Evolutionary conservation across 805 yeast species (phyloP).

Genomic region (Lachancea sp.): DNA sequence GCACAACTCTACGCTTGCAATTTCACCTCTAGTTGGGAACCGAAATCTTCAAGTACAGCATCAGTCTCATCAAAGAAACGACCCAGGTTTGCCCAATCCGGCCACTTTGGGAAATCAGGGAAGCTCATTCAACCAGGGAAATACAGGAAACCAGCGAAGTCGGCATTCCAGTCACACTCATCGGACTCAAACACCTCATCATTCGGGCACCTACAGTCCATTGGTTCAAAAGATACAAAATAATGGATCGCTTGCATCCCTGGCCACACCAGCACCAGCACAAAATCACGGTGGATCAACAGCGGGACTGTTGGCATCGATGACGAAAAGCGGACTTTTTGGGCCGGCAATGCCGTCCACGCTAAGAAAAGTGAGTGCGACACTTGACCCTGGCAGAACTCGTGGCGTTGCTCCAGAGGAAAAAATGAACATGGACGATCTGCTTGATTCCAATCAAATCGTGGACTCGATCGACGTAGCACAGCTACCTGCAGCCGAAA

Average conservation of each 20-base stretch:
- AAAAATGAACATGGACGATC: neutral
- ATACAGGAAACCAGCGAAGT: neutral
- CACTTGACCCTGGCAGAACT: constrained; percentile 12
- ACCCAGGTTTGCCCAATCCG: no score
- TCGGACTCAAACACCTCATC: constrained; percentile 30
- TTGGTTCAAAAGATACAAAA: constrained; percentile 12
- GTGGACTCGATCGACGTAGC: constrained; percentile 19
- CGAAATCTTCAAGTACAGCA: constrained; percentile 1
- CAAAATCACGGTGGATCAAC: constrained; percentile 14
- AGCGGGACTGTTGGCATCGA: constrained; percentile 21
- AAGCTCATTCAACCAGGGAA: no score
- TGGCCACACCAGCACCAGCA: constrained; percentile 33
- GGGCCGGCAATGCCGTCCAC: constrained; percentile 29
- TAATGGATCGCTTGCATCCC: constrained; percentile 31
- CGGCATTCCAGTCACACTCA: constrained; percentile 38
- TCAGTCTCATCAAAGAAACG: neutral
- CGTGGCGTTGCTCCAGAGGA: neutral
- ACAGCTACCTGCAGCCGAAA: constrained; percentile 66
- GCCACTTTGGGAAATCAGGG: no score
- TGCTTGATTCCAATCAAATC: constrained; percentile 3
- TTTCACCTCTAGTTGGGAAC: constrained; percentile 45
- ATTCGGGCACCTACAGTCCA: constrained; percentile 11
- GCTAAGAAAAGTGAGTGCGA: constrained; percentile 25
- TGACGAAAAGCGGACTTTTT: constrained; percentile 24
- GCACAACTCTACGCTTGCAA: constrained; percentile 65